phyloP scores from a whole-genome alignment of 164 flowering plant genomes.

The Taxillus chinensis region DNA sequence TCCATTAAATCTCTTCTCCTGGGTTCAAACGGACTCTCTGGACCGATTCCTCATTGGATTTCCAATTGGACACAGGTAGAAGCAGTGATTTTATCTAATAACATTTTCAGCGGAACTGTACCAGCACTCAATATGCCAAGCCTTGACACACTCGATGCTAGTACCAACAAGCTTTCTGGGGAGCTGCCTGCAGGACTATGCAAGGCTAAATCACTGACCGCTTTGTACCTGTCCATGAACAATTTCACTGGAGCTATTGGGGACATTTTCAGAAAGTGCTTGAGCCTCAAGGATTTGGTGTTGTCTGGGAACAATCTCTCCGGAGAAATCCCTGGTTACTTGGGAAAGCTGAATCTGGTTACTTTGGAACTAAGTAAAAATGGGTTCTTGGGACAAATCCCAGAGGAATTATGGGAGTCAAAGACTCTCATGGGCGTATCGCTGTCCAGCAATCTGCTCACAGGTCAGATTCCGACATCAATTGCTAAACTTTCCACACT shows the following conservation, averaged over 20 bases:
- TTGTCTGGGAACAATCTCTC: conserved; percentile 35
- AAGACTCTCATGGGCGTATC: conserved; percentile 43
- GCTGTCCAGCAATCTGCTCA: conserved; percentile 34
- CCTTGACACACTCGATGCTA: conserved; percentile 25
- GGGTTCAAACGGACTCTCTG: conserved; percentile 38
- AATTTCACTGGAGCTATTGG: conserved; percentile 34
- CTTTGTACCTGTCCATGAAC: conserved; percentile 32
- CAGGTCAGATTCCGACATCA: conserved; percentile 31
- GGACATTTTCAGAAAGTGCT: conserved; percentile 31
- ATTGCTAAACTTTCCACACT: conserved; percentile 21
- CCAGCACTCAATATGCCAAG: conserved; percentile 31
- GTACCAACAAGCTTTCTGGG: conserved; percentile 44
- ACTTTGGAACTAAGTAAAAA: conserved; percentile 44
- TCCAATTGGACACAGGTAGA: conserved; percentile 36
- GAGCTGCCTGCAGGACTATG: conserved; percentile 42
- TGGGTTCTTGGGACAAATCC: conserved; percentile 39
- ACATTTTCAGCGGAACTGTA: conserved; percentile 37
- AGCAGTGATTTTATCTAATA: conserved; percentile 29
- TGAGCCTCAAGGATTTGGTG: conserved; percentile 32
- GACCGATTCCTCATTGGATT: conserved; percentile 45
- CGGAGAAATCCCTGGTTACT: conserved; percentile 46
- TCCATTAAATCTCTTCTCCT: conserved; percentile 31
- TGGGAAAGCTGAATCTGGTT: conserved; percentile 40
- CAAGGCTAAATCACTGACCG: conserved; percentile 21
- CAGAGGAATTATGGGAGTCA: conserved; percentile 46